A percentile compares a stretch with the other conserved stretches of the same genome.
These are phyloP conservation scores for Dryadomyces sulphureus DNA, from an alignment of 2,329 filamentous ascomycete species.

Conservation along the genomic window DNA sequence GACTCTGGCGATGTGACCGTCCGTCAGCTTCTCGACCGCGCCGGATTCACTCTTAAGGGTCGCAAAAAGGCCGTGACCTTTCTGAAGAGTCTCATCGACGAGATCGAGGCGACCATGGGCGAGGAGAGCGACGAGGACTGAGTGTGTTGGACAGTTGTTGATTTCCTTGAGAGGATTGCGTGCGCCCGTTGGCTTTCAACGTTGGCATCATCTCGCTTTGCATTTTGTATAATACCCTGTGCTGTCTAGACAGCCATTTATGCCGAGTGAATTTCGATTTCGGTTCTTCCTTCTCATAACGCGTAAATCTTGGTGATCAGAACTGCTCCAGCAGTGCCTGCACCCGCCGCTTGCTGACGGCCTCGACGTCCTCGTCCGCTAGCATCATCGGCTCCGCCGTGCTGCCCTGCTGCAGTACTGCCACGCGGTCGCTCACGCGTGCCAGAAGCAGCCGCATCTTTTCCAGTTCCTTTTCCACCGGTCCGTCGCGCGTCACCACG, in stretches of 20 bases:
- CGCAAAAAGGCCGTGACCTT: background rate
- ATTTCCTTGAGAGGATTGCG: too few species aligned
- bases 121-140: background rate
- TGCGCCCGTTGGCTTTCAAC: too few species aligned
- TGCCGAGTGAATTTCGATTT: too few species aligned
- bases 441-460: conserved; percentile 49
- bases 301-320: conserved; percentile 10
- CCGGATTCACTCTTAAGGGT: background rate
- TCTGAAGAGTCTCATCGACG: background rate
- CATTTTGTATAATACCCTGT: too few species aligned
- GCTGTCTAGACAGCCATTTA: too few species aligned
- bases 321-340: conserved; percentile 23
- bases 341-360: conserved; percentile 26
- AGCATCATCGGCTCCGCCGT: conserved; percentile 6
- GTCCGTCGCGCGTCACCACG: conserved; percentile 48
- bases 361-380: conserved; percentile 21
- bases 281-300: too few species aligned
- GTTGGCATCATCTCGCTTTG: too few species aligned
- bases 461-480: conserved; percentile 51
- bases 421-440: conserved; percentile 40
- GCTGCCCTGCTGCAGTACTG: conserved; percentile 15
- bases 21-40: background rate
- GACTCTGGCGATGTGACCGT: background rate
- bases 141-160: too few species aligned
- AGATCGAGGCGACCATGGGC: background rate